Evolutionary conservation across 768 basidiomycete species (phyloP).

Genomic region (Nevesoporus exiguus): DNA sequence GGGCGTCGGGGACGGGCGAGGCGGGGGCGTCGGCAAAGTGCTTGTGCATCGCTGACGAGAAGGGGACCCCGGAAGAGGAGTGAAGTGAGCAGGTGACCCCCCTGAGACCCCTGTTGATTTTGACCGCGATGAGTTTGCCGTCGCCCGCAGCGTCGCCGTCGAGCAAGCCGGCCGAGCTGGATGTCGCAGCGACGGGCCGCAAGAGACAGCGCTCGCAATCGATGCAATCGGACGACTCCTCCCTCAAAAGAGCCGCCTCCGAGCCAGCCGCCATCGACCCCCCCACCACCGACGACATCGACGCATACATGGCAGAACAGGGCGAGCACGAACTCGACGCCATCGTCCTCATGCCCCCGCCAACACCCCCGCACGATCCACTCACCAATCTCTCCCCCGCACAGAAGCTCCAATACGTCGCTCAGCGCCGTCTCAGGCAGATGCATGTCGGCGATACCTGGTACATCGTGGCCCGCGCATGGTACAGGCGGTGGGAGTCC

Average conservation of each 20-base stretch:
- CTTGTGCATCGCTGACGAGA: too few relatives aligned
- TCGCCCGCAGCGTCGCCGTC: slow-evolving; percentile 42
- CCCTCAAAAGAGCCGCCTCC: slow-evolving; percentile 76
- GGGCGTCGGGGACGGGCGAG: slow-evolving; percentile 73
- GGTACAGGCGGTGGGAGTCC: slow-evolving; percentile 75
- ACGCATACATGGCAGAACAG: slow-evolving; percentile 64
- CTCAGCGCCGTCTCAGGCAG: slow-evolving; percentile 40
- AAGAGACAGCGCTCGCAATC: slow-evolving; percentile 76
- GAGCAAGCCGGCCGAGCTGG: slow-evolving; percentile 37
- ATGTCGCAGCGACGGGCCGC: slow-evolving; percentile 36
- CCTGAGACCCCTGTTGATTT: slow-evolving; percentile 2
- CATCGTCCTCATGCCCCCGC: slow-evolving; percentile 25
- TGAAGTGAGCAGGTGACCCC: not conserved
- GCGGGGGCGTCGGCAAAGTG: slow-evolving; percentile 76
- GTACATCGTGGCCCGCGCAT: slow-evolving; percentile 68
- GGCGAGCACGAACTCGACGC: slow-evolving; percentile 35
- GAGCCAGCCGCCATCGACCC: slow-evolving; percentile 35
- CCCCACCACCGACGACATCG: slow-evolving; percentile 50
- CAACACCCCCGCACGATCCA: slow-evolving; percentile 23
- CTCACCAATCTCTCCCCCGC: slow-evolving; percentile 31
- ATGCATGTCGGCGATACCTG: slow-evolving; percentile 71
- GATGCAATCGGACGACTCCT: slow-evolving; percentile 72
- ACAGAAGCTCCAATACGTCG: slow-evolving; percentile 52
- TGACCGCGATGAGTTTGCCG: slow-evolving; percentile 42
- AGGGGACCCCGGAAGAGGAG: too few relatives aligned